Evolutionary conservation across 768 basidiomycete genomes (phyloP), one percentile per base, ranked within the genome.

Genomic region (Naganishia vaughanmartiniae): DNA sequence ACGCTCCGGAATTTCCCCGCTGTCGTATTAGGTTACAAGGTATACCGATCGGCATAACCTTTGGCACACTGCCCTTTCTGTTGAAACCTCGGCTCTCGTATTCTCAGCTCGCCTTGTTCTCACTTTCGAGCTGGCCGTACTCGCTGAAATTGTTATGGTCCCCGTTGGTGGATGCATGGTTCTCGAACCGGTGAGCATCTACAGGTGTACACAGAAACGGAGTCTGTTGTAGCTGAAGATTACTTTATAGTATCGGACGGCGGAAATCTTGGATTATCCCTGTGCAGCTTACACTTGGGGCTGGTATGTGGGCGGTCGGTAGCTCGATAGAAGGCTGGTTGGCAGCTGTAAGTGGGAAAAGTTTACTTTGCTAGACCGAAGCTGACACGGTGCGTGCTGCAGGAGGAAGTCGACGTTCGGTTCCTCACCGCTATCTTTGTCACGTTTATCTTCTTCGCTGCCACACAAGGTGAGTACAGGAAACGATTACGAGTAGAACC

Each of bases 211-310:
- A 15, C 6, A 14, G 17, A 11, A 2, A 9, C 10, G 28, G 14
- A 24, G 28, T 54, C 10, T 42, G 4, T 24, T 19, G 19, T 33
- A 34, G 28, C 34, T 51, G 17, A 53, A 2, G 39, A 21, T 19
- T 28, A 33, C 15, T 51, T 15, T 34, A 55, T 4, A 80, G 72
- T 56, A 77, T 78, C 74, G 96, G 96, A n/a, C 89, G 96, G 60
- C 86, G 96, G 73, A 99, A 97, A 82, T 93, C 92, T 72, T 99
- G 96, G 96, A 98, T 99, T 74, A 89, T 98, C 72, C 96, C 96
- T 54, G 96, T 99, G 86, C 96, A 99, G 80, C 79, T 89, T 36
- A 87, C 93, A 73, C 90, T 97, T 60, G 96, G 93, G 51, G 84
- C 86, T 51, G 83, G 93, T 70, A 78, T 85, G 76, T 84, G 82